Evolutionary conservation across 2,329 filamentous ascomycete genomes (phyloP).

Genomic region (Conoideocrella luteorostrata): DNA sequence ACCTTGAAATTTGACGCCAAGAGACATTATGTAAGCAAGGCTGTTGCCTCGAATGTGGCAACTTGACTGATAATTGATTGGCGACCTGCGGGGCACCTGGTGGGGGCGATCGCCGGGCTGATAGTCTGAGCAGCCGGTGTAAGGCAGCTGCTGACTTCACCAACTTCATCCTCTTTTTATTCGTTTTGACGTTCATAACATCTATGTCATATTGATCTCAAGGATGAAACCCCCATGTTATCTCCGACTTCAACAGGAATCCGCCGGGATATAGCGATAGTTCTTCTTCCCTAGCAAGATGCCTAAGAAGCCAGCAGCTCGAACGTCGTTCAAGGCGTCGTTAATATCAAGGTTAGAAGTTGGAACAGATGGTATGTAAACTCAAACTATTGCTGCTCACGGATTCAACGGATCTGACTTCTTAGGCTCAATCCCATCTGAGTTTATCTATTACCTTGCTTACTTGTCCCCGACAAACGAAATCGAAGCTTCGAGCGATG

Average conservation of each 20-base stretch:
- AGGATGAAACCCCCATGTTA: neutral
- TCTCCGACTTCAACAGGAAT: neutral
- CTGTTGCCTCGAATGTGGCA: constrained; percentile 15
- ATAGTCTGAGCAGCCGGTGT: neutral
- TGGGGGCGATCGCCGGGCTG: constrained; percentile 17
- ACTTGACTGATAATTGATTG: too few species aligned
- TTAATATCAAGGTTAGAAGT: constrained; percentile 10
- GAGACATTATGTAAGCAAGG: constrained; percentile 27
- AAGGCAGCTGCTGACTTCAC: neutral
- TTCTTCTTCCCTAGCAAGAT: neutral
- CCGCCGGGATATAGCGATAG: neutral
- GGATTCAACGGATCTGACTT: neutral
- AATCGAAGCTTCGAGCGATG: constrained; percentile 5
- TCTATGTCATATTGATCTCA: neutral
- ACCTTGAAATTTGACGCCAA: constrained; percentile 22
- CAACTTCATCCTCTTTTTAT: neutral
- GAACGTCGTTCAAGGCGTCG: neutral
- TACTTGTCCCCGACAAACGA: constrained; percentile 14
- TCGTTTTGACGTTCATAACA: neutral
- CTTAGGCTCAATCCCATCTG: constrained; percentile 19
- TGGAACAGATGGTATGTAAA: constrained; percentile 20
- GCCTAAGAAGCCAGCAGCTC: constrained; percentile 5
- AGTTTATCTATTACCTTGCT: constrained; percentile 17
- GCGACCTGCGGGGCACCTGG: constrained; percentile 1
- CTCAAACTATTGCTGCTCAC: too few species aligned